Evolutionary conservation across 1,284 basidiomycete species (phyloP).

Genomic region (Abortiporus biennis): DNA sequence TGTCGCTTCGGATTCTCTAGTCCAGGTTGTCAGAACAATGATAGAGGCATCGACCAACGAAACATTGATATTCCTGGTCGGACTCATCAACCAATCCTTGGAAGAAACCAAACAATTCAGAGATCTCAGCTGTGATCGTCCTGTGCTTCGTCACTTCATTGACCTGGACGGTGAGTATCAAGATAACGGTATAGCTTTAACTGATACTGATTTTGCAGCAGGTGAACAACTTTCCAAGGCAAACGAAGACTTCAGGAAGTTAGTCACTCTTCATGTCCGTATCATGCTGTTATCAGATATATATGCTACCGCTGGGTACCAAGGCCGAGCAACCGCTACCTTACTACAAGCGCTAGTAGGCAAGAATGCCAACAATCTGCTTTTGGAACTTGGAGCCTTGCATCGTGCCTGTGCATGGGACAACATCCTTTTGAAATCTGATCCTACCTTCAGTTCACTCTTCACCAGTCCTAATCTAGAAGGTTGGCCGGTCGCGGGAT

Average conservation of each 20-base stretch:
- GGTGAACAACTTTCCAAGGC: constrained; percentile 43
- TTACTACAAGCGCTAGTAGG: constrained; percentile 75
- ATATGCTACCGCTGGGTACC: constrained; percentile 82
- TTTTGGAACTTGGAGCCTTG: constrained; percentile 74
- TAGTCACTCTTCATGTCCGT: constrained; percentile 78
- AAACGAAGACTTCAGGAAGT: constrained; percentile 69
- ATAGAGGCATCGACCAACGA: constrained; percentile 80
- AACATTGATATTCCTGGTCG: constrained; percentile 68
- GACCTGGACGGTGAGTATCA: not conserved
- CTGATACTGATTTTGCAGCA: constrained; percentile 15
- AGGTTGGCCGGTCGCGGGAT: constrained; percentile 1
- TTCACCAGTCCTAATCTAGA: constrained; percentile 34
- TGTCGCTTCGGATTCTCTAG: constrained; percentile 76
- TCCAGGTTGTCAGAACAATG: constrained; percentile 85
- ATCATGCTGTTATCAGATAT: constrained; percentile 85
- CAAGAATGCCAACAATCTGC: constrained; percentile 54
- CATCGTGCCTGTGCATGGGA: constrained; percentile 88
- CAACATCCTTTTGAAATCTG: constrained; percentile 71
- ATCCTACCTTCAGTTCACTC: constrained; percentile 48
- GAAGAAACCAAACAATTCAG: constrained; percentile 60
- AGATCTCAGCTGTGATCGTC: constrained; percentile 38
- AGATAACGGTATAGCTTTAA: not conserved
- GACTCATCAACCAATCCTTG: constrained; percentile 69
- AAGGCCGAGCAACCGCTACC: constrained; percentile 70
- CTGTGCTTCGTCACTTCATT: constrained; percentile 3